phyloP scores from a whole-genome alignment of 208 protist species.

The Strigomonas culicis region DNA sequence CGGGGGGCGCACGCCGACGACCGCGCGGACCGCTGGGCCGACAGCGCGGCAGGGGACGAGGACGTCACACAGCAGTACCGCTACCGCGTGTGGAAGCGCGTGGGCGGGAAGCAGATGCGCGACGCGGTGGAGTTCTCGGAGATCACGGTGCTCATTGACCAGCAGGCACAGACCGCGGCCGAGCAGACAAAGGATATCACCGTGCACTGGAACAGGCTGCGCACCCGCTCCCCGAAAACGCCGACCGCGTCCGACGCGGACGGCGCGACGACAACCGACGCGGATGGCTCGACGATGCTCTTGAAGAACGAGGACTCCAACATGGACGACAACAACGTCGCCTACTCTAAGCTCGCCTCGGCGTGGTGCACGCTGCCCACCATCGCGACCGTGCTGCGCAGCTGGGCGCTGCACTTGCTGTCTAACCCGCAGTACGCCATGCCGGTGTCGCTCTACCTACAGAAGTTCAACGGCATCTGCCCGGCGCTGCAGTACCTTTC shows the following conservation, averaged over 20 bases:
- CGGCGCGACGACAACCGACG: constrained; percentile 11
- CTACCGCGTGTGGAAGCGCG: constrained; percentile 47
- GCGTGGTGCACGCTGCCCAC: constrained; percentile 49
- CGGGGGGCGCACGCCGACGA: neutral
- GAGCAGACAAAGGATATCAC: constrained; percentile 15
- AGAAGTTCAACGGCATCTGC: constrained; percentile 58
- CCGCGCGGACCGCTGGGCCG: neutral
- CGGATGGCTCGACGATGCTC: too few relatives aligned
- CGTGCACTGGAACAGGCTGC: neutral
- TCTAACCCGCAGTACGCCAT: constrained; percentile 50
- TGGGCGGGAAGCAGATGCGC: constrained; percentile 61
- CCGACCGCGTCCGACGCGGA: constrained; percentile 25
- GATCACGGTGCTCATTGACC: constrained; percentile 34
- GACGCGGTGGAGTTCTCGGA: constrained; percentile 53
- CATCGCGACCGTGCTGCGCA: constrained; percentile 48
- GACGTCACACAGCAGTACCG: constrained; percentile 13
- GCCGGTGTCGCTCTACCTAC: constrained; percentile 64
- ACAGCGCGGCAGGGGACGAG: neutral
- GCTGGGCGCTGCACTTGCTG: constrained; percentile 68
- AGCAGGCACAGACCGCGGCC: constrained; percentile 24
- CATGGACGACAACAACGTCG: neutral
- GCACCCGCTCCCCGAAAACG: constrained; percentile 12
- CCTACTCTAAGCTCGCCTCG: constrained; percentile 55
- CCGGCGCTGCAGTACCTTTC: constrained; percentile 42
- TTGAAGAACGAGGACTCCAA: too few relatives aligned